A percentile compares a stretch with the other conserved stretches of the same genome.
Evolutionary conservation across 2,329 filamentous ascomycete species (phyloP).

Genomic region (Diaporthe eres): DNA sequence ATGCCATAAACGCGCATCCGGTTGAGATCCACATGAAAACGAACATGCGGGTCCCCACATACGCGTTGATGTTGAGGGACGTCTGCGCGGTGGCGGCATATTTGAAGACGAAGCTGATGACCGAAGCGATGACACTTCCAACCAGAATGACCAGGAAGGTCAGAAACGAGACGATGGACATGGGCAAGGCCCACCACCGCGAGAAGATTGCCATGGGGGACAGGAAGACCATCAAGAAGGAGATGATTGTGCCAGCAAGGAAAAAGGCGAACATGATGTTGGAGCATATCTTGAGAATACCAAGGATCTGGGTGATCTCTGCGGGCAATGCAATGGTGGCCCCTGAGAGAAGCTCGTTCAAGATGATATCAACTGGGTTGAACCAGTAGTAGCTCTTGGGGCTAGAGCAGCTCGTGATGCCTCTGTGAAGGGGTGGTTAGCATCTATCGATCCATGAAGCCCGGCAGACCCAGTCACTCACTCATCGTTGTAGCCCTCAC

Average conservation of each 20-base stretch:
- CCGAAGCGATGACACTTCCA: conserved; percentile 82
- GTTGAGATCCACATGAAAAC: conserved; percentile 91
- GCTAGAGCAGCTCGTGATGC: conserved; percentile 81
- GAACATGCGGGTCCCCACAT: conserved; percentile 81
- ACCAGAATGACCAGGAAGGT: conserved; percentile 77
- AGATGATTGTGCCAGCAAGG: conserved; percentile 78
- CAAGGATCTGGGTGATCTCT: conserved; percentile 79
- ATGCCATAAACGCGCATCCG: conserved; percentile 76
- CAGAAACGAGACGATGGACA: conserved; percentile 77
- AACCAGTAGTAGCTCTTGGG: conserved; percentile 87
- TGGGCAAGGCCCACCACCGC: conserved; percentile 74
- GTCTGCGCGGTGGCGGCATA: conserved; percentile 80
- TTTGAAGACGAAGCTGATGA: conserved; percentile 86
- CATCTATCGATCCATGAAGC: background rate
- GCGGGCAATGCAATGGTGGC: conserved; percentile 86
- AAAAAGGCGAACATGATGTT: conserved; percentile 94
- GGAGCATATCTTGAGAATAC: conserved; percentile 80
- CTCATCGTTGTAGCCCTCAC: conserved; percentile 83
- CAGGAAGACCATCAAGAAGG: conserved; percentile 79
- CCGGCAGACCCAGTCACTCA: conserved; percentile 49
- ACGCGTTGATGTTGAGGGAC: conserved; percentile 81
- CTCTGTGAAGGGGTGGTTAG: conserved; percentile 69
- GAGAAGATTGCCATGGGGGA: conserved; percentile 68
- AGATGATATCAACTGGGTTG: conserved; percentile 86
- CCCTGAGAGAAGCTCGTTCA: conserved; percentile 84